These are phyloP conservation scores for Suhomyces sp. DNA, from an alignment of 805 yeast species.

Conservation along the genomic window DNA sequence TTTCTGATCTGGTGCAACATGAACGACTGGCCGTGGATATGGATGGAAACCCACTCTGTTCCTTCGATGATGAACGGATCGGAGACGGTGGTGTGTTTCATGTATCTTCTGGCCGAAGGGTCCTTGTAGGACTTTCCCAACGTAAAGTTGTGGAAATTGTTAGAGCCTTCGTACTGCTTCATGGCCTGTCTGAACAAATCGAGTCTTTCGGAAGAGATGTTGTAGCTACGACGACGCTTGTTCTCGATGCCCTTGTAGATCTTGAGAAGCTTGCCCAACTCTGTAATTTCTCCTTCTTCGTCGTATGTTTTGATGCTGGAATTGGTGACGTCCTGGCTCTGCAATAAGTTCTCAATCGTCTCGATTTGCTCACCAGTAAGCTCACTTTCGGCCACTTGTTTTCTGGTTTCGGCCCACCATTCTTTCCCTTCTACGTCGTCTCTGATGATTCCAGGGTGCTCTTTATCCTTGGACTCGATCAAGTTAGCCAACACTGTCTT, in stretches of 20 bases:
- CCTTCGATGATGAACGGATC: slow-evolving; percentile 91
- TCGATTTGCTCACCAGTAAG: slow-evolving; percentile 25
- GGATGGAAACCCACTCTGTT: slow-evolving; percentile 94
- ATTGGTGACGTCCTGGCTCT: slow-evolving; percentile 10
- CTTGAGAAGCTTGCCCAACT: slow-evolving; percentile 42
- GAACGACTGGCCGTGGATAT: slow-evolving; percentile 96
- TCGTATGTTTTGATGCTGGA: slow-evolving; percentile 29
- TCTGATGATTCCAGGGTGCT: slow-evolving; percentile 57
- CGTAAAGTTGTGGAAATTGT: slow-evolving; percentile 89
- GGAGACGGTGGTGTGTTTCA: slow-evolving; percentile 74
- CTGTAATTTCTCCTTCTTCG: slow-evolving; percentile 34
- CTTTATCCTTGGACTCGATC: slow-evolving; percentile 49
- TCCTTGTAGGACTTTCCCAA: slow-evolving; percentile 80
- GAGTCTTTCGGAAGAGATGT: slow-evolving; percentile 63
- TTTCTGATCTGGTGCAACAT: slow-evolving; percentile 98
- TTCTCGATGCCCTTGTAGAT: slow-evolving; percentile 63
- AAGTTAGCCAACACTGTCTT: slow-evolving; percentile 59
- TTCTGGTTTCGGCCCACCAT: slow-evolving; percentile 62
- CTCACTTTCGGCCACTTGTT: slow-evolving; percentile 39
- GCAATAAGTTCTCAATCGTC: slow-evolving; percentile 13
- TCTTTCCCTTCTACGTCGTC: slow-evolving; percentile 64
- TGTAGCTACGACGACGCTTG: slow-evolving; percentile 61
- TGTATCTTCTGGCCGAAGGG: slow-evolving; percentile 78
- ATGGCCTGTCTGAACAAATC: slow-evolving; percentile 64
- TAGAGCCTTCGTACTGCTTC: slow-evolving; percentile 76